These are phyloP conservation scores for Schoenoplectus tabernaemontani DNA, from an alignment of 202 grass and related monocot species.

Conservation along the genomic window DNA sequence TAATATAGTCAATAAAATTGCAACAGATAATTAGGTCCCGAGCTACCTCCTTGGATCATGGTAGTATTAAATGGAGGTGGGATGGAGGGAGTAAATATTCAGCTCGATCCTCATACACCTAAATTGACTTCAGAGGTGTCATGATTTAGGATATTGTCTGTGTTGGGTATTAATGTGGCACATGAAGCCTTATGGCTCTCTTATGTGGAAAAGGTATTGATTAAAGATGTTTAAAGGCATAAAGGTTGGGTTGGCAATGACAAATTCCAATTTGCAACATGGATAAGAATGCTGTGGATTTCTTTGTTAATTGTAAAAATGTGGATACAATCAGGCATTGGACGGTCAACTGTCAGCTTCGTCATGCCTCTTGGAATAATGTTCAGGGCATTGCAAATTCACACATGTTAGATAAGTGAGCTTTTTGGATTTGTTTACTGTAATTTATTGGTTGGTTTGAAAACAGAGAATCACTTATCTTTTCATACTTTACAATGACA, in stretches of 20 bases:
- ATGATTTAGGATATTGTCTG: not conserved
- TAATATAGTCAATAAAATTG: too few species aligned
- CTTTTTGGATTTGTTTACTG: not conserved
- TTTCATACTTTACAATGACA: too few species aligned
- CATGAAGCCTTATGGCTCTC: not conserved
- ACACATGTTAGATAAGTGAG: not conserved
- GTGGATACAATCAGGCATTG: not conserved
- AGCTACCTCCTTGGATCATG: not conserved
- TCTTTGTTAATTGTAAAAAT: not conserved
- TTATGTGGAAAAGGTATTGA: not conserved
- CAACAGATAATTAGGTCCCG: not conserved
- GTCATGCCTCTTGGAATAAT: not conserved
- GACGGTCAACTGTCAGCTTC: not conserved
- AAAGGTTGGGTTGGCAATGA: not conserved
- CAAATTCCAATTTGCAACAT: not conserved
- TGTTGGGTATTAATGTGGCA: not conserved
- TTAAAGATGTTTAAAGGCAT: not conserved
- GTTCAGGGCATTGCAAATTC: not conserved
- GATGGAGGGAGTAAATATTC: not conserved
- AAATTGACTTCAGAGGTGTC: not conserved
- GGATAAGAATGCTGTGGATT: not conserved
- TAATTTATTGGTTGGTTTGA: not conserved
- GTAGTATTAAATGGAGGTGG: too few species aligned
- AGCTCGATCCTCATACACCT: not conserved
- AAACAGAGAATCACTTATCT: too few species aligned